A percentile compares a stretch with the other conserved stretches of the same genome.
Evolutionary conservation across 2,329 filamentous ascomycete species (phyloP).

Genomic region (Pestalotiopsis sp.): DNA sequence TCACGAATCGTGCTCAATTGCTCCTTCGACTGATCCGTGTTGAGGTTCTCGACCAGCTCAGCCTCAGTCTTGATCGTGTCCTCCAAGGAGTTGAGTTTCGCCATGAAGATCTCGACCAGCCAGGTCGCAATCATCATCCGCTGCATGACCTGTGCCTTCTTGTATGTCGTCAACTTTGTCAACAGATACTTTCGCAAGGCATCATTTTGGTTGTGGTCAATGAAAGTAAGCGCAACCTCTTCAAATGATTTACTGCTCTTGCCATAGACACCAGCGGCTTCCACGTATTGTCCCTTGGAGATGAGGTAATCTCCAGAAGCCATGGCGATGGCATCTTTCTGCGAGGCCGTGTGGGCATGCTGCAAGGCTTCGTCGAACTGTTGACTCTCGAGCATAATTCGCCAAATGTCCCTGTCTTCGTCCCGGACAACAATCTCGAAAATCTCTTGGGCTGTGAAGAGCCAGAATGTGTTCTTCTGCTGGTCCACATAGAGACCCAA

Average conservation of each 20-base stretch:
- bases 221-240: conserved; percentile 87
- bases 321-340: conserved; percentile 89
- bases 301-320: conserved; percentile 89
- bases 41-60: conserved; percentile 73
- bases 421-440: conserved; percentile 91
- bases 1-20: conserved; percentile 70
- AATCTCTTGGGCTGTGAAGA: conserved; percentile 88
- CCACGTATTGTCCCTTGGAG: conserved; percentile 76
- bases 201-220: conserved; percentile 88
- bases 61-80: conserved; percentile 91
- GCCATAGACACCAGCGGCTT: conserved; percentile 89
- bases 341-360: conserved; percentile 76
- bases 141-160: conserved; percentile 87
- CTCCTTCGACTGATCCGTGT: conserved; percentile 69
- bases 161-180: conserved; percentile 79
- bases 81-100: conserved; percentile 90
- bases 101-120: conserved; percentile 96
- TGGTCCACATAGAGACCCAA: conserved; percentile 87
- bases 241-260: conserved; percentile 97
- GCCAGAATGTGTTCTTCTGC: conserved; percentile 96
- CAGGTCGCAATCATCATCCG: conserved; percentile 93
- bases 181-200: conserved; percentile 87
- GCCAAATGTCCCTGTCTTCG: conserved; percentile 92
- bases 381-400: conserved; percentile 83
- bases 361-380: conserved; percentile 87